phyloP scores from a whole-genome alignment of 345 rosid species.

The Turnera subulata region DNA sequence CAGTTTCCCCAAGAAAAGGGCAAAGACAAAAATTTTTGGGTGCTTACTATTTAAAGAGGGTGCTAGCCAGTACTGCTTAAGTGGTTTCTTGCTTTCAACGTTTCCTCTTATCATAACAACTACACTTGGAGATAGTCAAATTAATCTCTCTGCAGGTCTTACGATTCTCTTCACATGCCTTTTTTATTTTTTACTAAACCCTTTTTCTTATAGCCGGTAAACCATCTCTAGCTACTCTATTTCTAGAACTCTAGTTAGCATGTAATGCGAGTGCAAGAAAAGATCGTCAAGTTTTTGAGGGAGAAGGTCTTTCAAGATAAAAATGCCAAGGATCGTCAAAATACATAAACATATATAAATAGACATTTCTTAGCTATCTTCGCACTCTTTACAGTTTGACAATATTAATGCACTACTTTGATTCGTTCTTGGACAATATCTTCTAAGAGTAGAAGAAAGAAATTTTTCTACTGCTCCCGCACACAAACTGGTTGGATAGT shows the following conservation, averaged over 20 bases:
- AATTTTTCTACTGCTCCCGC: too few species aligned
- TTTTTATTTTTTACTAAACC: slow-evolving; percentile 10
- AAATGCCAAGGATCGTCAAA: too few species aligned
- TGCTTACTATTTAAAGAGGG: background rate
- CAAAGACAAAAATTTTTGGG: slow-evolving; percentile 3
- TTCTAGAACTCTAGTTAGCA: background rate
- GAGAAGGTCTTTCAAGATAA: too few species aligned
- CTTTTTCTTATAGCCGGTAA: slow-evolving; percentile 34
- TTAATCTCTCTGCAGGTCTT: too few species aligned
- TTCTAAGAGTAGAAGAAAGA: too few species aligned
- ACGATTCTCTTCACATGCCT: background rate
- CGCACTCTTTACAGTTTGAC: background rate
- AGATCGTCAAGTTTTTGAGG: too few species aligned
- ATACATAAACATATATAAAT: too few species aligned
- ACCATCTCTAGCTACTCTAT: slow-evolving; percentile 37
- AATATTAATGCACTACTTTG: background rate
- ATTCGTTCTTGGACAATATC: too few species aligned
- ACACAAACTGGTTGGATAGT: too few species aligned
- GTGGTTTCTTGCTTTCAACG: slow-evolving; percentile 14
- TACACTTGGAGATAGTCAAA: slow-evolving; percentile 14
- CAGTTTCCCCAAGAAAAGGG: slow-evolving; percentile 18
- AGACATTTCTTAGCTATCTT: too few species aligned
- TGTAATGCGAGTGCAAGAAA: too few species aligned
- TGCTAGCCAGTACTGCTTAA: too few species aligned
- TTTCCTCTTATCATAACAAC: slow-evolving; percentile 8